Evolutionary conservation across 352 stramenopile genomes (phyloP), one percentile per base, ranked within the genome.

Genomic region (Globisporangium parvum): DNA sequence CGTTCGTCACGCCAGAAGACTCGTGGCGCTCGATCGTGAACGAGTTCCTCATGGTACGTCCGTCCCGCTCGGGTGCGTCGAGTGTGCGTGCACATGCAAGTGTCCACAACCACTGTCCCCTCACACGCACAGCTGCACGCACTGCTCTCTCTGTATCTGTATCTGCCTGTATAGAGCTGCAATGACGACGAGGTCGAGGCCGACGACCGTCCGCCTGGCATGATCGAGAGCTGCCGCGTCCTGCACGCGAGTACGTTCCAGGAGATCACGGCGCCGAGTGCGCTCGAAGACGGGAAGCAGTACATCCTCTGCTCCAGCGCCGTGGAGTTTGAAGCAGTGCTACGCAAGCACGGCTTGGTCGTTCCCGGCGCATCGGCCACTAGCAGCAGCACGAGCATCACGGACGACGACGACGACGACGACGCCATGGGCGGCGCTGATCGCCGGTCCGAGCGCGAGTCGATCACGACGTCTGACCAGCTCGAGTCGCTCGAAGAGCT

Each of bases 401-500:
- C 62, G 24, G 31, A 59, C 31, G 24, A 28, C 18, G 52, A 70
- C 28, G 57, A 17, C 60, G 9, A 41, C 64, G 53, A 52, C 57
- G 68, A 64, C 40, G 70, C 57, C 59, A 26, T 46, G 37, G 41
- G 24, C 47, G 48, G 57, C 42, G 37, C n/a, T n/a, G n/a, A 50
- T n/a, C 41, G 61, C 21, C 52, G 62, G 37, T 44, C 44, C 2
- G 66, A 72, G 35, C 67, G 67, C 37, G 52, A 57, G 26, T 78
- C 66, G 35, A 79, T 91, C 48, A 66, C 71, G 2, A 66, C 75
- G 14, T 87, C 77, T 6, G 75, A 87, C 48, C 74, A 85, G 42
- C 63, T 91, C 21, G 80, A 88, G 53, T 91, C 78, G 20, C 60
- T 91, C 9, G 79, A 91, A 55, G 80, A 91, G 50, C 66, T 91